A percentile compares a stretch with the other conserved stretches of the same genome.
phyloP scores from a whole-genome alignment of 805 yeast genomes.

The Lipomyces yamanashiensis region DNA sequence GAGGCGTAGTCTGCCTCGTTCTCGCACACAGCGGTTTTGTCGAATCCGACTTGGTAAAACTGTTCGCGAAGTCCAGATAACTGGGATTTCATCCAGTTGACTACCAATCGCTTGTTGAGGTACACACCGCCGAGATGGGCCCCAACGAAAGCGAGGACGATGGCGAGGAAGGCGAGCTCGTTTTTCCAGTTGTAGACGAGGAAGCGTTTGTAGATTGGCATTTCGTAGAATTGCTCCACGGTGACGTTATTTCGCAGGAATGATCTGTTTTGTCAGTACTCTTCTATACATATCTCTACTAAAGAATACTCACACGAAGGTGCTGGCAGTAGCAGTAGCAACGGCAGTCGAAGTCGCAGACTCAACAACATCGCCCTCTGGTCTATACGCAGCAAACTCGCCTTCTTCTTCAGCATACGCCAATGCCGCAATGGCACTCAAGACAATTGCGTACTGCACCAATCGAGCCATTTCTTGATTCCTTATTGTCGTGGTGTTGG shows the following conservation, averaged over 20 bases:
- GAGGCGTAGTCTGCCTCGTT: slow-evolving; percentile 41
- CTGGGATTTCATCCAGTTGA: slow-evolving; percentile 56
- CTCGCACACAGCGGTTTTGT: slow-evolving; percentile 20
- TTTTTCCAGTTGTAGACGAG: slow-evolving; percentile 72
- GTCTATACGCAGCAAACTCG: slow-evolving; percentile 34
- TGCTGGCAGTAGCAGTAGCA: slow-evolving; percentile 1
- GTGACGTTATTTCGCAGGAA: slow-evolving; percentile 3
- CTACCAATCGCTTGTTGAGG: slow-evolving; percentile 62
- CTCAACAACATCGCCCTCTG: slow-evolving; percentile 16
- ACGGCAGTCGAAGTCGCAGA: slow-evolving; percentile 20
- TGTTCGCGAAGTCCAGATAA: slow-evolving; percentile 62
- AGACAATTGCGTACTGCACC: slow-evolving; percentile 13
- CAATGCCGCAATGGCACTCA: slow-evolving; percentile 14
- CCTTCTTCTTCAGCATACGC: slow-evolving; percentile 22
- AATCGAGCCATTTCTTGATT: not conserved
- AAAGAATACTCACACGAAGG: not conserved
- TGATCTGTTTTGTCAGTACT: not conserved
- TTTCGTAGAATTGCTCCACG: slow-evolving; percentile 57
- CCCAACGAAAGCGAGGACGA: slow-evolving; percentile 55
- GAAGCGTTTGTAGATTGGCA: slow-evolving; percentile 66
- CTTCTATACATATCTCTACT: not conserved
- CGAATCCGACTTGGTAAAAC: slow-evolving; percentile 74
- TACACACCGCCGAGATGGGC: slow-evolving; percentile 63
- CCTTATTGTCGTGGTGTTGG: not conserved
- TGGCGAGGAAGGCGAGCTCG: slow-evolving; percentile 62